Conservation (phyloP, 176 grass and related monocot species). For the Hordeum vulgare region MorexV3_pseudomolecules_assembly NC_058521.1:88477128-88477627, state of each 20-base stretch:
- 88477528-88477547: constrained; percentile 35
- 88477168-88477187: background rate
- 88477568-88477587: background rate
- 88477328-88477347: constrained; percentile 47
- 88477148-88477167: too few species aligned
- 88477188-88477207: background rate
- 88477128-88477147: too few species aligned
- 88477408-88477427: constrained; percentile 27
- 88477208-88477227: constrained; percentile 54
- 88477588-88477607: background rate
- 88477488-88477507: constrained; percentile 62
- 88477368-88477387: background rate
- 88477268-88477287: constrained; percentile 32
- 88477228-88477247: constrained; percentile 26
- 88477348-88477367: constrained; percentile 53
- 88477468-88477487: constrained; percentile 21
- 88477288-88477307: constrained; percentile 38
- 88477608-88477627: background rate
- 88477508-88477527: background rate
- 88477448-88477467: background rate
- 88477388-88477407: constrained; percentile 15
- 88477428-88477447: background rate
- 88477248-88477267: constrained; percentile 76
- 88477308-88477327: constrained; percentile 37
- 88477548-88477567: constrained; percentile 66